phyloP scores from a whole-genome alignment of 495 filamentous ascomycete species.

The Xylaria curta region DNA sequence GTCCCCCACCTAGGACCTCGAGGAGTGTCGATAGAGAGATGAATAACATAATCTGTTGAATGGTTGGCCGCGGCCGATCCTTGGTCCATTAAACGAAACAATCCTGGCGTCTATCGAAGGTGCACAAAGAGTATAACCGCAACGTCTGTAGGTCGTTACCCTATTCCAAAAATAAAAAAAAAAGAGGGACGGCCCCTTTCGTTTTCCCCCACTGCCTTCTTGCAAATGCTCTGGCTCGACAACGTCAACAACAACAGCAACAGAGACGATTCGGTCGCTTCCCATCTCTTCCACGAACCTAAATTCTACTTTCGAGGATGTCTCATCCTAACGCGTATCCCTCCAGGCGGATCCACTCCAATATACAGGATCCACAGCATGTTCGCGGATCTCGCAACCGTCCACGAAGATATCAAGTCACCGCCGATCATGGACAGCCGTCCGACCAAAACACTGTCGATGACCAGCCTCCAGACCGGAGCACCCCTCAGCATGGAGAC shows the following conservation, averaged over 20 bases:
- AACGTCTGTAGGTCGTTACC: not conserved
- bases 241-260: not conserved
- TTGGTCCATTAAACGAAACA: not conserved
- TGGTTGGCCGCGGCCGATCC: not conserved
- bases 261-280: not conserved
- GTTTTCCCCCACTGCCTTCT: not conserved
- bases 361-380: not conserved
- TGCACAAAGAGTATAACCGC: not conserved
- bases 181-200: not conserved
- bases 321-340: not conserved
- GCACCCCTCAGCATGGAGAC: not conserved
- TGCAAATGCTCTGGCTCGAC: not conserved
- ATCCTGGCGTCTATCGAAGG: slow-evolving; percentile 6
- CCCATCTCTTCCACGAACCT: not conserved
- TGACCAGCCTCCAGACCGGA: not conserved
- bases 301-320: not conserved
- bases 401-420: not conserved
- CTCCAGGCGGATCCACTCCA: not conserved
- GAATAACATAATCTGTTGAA: not conserved
- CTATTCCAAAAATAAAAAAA: slow-evolving; percentile 17
- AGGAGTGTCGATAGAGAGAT: slow-evolving; percentile 2
- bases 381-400: not conserved
- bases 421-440: not conserved
- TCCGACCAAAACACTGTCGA: not conserved
- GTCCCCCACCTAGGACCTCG: slow-evolving; percentile 14